Percentiles rank a stretch among this genome's conserved stretches.
These are phyloP conservation scores for Alternaria metachromatica DNA, from an alignment of 2,329 filamentous ascomycete species.

Conservation along the genomic window DNA sequence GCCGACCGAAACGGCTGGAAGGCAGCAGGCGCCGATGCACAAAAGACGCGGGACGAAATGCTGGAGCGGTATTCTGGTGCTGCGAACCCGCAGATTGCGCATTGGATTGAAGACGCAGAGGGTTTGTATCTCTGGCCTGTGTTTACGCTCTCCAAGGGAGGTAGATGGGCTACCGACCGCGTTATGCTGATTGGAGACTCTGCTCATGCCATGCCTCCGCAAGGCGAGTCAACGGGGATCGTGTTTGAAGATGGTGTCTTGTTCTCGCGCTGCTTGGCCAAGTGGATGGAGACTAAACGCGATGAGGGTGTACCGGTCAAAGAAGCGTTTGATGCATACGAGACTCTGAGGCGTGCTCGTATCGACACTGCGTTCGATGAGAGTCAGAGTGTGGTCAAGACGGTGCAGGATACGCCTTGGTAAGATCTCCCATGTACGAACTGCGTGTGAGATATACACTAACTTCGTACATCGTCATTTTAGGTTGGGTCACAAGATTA, in stretches of 20 bases:
- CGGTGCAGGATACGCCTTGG: constrained; percentile 54
- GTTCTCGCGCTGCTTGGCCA: constrained; percentile 53
- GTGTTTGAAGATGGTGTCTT: constrained; percentile 61
- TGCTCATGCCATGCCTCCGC: constrained; percentile 60
- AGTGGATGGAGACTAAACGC: constrained; percentile 51
- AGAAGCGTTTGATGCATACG: constrained; percentile 58
- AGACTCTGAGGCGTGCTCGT: constrained; percentile 52
- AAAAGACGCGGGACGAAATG: constrained; percentile 52
- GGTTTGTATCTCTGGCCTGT: constrained; percentile 57
- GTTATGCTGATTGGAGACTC: constrained; percentile 56
- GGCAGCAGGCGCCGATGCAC: constrained; percentile 51
- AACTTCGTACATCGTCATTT: background rate
- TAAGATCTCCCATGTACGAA: background rate
- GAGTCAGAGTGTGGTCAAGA: constrained; percentile 54
- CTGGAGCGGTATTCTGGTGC: constrained; percentile 50
- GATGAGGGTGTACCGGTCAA: constrained; percentile 43
- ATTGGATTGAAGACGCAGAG: constrained; percentile 51
- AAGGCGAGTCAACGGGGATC: constrained; percentile 59
- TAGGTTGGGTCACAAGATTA: constrained; percentile 52
- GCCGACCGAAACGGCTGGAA: constrained; percentile 56
- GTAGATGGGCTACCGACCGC: constrained; percentile 54
- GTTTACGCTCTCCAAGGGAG: constrained; percentile 53
- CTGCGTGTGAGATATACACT: background rate
- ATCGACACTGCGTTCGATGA: constrained; percentile 57
- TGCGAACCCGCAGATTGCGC: constrained; percentile 44